These are phyloP conservation scores for Phytophthora kernoviae DNA, from an alignment of 352 stramenopile genomes.

Conservation along the genomic window DNA sequence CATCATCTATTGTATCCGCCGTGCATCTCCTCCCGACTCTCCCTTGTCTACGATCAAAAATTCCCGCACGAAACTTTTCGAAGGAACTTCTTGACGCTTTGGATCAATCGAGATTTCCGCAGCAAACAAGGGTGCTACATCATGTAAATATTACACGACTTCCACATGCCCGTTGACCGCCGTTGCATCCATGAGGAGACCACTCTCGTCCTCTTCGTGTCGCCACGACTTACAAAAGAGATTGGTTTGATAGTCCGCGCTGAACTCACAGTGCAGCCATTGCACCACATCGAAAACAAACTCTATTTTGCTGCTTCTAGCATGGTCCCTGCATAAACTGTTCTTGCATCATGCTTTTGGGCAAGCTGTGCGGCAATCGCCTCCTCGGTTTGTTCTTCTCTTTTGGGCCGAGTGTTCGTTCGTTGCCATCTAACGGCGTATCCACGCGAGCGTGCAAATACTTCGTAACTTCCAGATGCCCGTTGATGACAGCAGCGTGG, in stretches of 20 bases:
- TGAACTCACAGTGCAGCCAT: conserved; percentile 18
- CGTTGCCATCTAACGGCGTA: background rate
- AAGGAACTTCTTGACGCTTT: background rate
- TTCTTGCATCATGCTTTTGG: background rate
- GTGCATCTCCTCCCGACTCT: conserved; percentile 5
- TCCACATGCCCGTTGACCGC: conserved; percentile 17
- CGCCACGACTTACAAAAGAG: conserved; percentile 15
- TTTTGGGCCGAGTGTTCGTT: conserved; percentile 2
- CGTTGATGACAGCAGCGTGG: too few species aligned
- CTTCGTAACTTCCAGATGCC: conserved; percentile 23
- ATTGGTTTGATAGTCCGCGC: conserved; percentile 2
- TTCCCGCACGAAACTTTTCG: too few species aligned
- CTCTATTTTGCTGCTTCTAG: conserved; percentile 13
- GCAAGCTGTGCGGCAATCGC: background rate
- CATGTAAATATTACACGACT: conserved; percentile 17
- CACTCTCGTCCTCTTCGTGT: too few species aligned
- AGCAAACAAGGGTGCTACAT: conserved; percentile 1
- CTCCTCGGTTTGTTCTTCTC: background rate
- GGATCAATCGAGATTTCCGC: background rate
- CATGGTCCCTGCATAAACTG: conserved; percentile 15
- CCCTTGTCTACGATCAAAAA: too few species aligned
- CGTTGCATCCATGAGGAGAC: conserved; percentile 13
- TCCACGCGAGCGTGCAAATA: conserved; percentile 10
- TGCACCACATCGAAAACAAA: conserved; percentile 20
- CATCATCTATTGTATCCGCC: conserved; percentile 8